Base-by-base conservation (phyloP, 2,329 filamentous ascomycete species). In the Aspergillus cejpii region DNA sequence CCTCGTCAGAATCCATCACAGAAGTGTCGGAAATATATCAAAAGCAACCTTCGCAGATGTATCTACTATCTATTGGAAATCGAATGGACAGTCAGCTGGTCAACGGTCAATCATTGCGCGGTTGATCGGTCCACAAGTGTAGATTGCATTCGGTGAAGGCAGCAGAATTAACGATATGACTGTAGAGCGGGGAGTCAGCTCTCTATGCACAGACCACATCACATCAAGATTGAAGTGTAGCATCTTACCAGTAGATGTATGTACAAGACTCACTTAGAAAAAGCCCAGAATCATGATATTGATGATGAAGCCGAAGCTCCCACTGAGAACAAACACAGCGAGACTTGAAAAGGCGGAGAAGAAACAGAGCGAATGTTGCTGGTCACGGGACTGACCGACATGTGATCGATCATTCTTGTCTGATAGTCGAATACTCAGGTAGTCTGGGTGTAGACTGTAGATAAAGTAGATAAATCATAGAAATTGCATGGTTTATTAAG, bases 1-100 rank as follows among this genome's bases (percentile, higher is more conserved):
- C 63, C 43, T 68, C 67, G 24, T 69, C 65, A 41, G 59, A 53
- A 45, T 65, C 62, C 63, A 65, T 65, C 48, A 45, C 44, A 48
- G 51, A 37, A 33, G 29, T 28, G 38, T 31, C 42, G 24, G 8
- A 31, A 20, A 28, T 31, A 11, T 19, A 8, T 44, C 21, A 29
- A 33, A 17, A 14, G 20, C 28, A 12, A 37, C 21, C 31, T n/a
- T 31, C 26, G 37, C 27, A 41, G 33, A 29, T 12, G n/a, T 29
- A 24, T 39, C 14, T 20, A 31, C 14, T 24, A 24, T 24, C 23
- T 24, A 24, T 24, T 27, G 20, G 17, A 37, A 33, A 39, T 29
- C 23, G 23, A 36, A 44, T 33, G 31, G 33, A 41, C 21, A 38
- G 43, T 44, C 17, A 14, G 26, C 27, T 41, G 26, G 44, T 48